Evolutionary conservation across 2,329 filamentous ascomycete species (phyloP).

Genomic region (Colletotrichum tanaceti): DNA sequence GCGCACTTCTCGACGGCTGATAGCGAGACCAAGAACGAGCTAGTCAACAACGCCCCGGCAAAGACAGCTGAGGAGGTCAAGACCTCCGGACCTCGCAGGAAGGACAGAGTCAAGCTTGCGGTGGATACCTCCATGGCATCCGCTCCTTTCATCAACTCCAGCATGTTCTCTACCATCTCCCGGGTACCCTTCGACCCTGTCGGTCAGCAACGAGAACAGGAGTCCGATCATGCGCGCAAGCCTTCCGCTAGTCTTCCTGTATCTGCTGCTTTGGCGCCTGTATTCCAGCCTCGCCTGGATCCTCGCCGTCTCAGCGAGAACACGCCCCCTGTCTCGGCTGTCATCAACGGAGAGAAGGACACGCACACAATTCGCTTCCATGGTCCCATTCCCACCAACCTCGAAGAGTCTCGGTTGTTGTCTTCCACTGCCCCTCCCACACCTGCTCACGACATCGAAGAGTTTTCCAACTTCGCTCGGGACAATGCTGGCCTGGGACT

Average conservation of each 20-base stretch:
- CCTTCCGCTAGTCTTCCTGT: conserved; percentile 54
- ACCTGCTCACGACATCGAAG: conserved; percentile 27
- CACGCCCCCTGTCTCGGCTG: conserved; percentile 45
- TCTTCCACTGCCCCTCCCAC: conserved; percentile 34
- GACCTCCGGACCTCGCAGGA: conserved; percentile 17
- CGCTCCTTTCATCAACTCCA: conserved; percentile 20
- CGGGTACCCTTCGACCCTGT: neutral
- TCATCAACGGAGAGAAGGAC: conserved; percentile 21
- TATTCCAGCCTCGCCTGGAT: conserved; percentile 58
- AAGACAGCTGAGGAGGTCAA: conserved; percentile 8
- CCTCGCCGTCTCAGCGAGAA: conserved; percentile 32
- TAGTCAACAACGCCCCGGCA: neutral
- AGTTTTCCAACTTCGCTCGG: conserved; percentile 33
- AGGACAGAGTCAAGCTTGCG: conserved; percentile 28
- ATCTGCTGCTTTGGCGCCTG: conserved; percentile 60
- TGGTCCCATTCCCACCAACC: conserved; percentile 23
- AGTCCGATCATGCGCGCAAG: conserved; percentile 39
- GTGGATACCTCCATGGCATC: conserved; percentile 31
- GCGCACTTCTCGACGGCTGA: conserved; percentile 17
- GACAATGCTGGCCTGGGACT: conserved; percentile 39
- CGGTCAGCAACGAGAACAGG: neutral
- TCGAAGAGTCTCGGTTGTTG: conserved; percentile 24
- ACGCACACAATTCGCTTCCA: conserved; percentile 4
- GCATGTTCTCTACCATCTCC: conserved; percentile 9
- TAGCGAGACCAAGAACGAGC: neutral